Conservation (phyloP, 306 rosid genomes). For the Parietaria judaica region DNA sequence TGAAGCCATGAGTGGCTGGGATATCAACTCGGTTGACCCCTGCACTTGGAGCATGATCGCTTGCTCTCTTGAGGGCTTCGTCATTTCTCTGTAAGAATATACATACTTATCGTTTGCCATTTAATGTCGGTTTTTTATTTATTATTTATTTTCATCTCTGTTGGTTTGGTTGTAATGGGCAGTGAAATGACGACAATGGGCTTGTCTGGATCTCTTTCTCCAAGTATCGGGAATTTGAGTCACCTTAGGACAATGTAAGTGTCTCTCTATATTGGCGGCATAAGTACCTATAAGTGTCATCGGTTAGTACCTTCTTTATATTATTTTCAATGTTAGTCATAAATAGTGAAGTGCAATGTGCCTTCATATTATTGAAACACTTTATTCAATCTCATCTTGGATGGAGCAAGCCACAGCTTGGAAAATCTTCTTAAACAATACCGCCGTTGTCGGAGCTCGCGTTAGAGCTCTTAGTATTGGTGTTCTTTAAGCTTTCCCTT, state of each 20-base stretch:
- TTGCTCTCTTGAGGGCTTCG: slow-evolving; percentile 76
- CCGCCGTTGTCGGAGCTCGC: no score
- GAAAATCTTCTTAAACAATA: no score
- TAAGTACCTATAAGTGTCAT: not conserved
- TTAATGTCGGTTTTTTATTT: slow-evolving; percentile 2
- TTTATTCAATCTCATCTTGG: no score
- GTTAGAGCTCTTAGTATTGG: no score
- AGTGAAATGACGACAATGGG: slow-evolving; percentile 76
- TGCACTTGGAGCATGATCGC: slow-evolving; percentile 91
- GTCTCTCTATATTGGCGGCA: not conserved
- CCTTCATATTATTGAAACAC: no score
- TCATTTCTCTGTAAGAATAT: slow-evolving; percentile 65
- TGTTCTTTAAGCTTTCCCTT: no score
- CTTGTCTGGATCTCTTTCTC: slow-evolving; percentile 72
- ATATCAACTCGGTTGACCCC: slow-evolving; percentile 91
- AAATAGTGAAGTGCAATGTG: no score
- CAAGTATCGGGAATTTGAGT: slow-evolving; percentile 75
- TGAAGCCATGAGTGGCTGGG: slow-evolving; percentile 74
- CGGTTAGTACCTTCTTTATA: no score
- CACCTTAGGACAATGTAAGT: slow-evolving; percentile 76
- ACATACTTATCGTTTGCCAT: not conserved
- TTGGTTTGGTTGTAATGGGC: slow-evolving; percentile 16
- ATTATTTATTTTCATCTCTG: not conserved
- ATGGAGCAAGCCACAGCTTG: no score
- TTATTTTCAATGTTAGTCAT: no score